These are phyloP conservation scores for Striga asiatica DNA, from an alignment of 257 asterid species.

Conservation along the genomic window DNA sequence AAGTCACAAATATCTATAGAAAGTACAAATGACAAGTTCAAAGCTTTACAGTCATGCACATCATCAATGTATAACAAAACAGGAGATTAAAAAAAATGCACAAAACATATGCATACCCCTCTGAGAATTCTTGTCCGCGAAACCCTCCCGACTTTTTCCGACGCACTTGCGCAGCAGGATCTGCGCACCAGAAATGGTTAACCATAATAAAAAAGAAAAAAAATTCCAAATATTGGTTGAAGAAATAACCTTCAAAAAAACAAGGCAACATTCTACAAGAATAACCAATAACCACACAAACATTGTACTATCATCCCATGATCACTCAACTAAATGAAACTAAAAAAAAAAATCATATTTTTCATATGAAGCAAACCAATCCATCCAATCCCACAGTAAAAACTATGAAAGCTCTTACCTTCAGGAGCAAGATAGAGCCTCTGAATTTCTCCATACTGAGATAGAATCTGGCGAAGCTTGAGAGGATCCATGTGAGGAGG, in stretches of 20 bases:
- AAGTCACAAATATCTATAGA: too few relatives aligned
- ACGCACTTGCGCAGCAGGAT: constrained; percentile 38
- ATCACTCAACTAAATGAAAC: neutral
- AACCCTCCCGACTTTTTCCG: constrained; percentile 70
- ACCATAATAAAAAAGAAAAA: neutral
- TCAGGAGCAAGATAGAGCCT: constrained; percentile 77
- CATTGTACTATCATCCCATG: neutral
- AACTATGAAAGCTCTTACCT: too few relatives aligned
- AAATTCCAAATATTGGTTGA: neutral
- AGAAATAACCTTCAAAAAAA: neutral
- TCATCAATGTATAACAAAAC: neutral
- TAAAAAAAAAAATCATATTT: neutral
- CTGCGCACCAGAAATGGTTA: constrained; percentile 21
- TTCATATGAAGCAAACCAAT: too few relatives aligned
- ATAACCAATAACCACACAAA: neutral
- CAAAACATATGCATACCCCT: constrained; percentile 50
- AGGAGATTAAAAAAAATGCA: neutral
- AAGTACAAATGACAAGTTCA: too few relatives aligned
- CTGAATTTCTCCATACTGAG: constrained; percentile 66
- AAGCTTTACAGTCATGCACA: too few relatives aligned
- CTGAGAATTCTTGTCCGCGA: constrained; percentile 70
- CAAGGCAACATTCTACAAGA: neutral
- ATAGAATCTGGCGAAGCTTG: constrained; percentile 59
- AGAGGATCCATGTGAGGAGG: constrained; percentile 86
- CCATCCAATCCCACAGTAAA: too few relatives aligned